Conservation (phyloP, 2,329 filamentous ascomycete species). For the Epichloe baconii region DNA sequence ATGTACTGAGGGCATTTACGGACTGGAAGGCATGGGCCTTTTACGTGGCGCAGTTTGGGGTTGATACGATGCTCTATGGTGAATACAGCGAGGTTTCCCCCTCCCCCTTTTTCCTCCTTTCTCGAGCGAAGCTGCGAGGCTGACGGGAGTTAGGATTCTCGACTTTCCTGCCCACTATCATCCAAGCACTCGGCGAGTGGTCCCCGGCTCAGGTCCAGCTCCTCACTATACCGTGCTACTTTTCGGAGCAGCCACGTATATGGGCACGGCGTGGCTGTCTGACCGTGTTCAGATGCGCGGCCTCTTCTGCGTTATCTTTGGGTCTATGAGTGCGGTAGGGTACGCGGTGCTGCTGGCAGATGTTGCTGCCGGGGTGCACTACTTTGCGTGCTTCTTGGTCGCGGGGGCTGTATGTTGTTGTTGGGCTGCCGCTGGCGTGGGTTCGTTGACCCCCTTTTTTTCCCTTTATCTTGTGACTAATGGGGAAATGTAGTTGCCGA, state of each 20-base stretch:
- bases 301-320: slow-evolving; percentile 50
- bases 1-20: slow-evolving; percentile 52
- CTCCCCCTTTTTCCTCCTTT: not conserved
- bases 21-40: slow-evolving; percentile 72
- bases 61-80: slow-evolving; percentile 63
- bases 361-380: slow-evolving; percentile 48
- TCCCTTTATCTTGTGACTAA: not conserved
- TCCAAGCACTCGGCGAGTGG: slow-evolving; percentile 53
- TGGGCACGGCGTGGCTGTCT: slow-evolving; percentile 51
- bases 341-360: slow-evolving; percentile 56
- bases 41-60: slow-evolving; percentile 55
- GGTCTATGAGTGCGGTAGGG: slow-evolving; percentile 49
- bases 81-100: not conserved
- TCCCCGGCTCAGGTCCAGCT: slow-evolving; percentile 55
- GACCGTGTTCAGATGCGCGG: slow-evolving; percentile 55
- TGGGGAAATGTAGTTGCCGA: slow-evolving; percentile 30
- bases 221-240: slow-evolving; percentile 68
- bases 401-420: slow-evolving; percentile 55
- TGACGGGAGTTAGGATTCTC: slow-evolving; percentile 41
- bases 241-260: slow-evolving; percentile 58
- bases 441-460: slow-evolving; percentile 11
- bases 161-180: slow-evolving; percentile 69
- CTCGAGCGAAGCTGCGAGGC: not conserved
- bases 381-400: slow-evolving; percentile 65
- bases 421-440: slow-evolving; percentile 45